Evolutionary conservation across 2,329 filamentous ascomycete species (phyloP).

Genomic region (Penicillium crustosum): DNA sequence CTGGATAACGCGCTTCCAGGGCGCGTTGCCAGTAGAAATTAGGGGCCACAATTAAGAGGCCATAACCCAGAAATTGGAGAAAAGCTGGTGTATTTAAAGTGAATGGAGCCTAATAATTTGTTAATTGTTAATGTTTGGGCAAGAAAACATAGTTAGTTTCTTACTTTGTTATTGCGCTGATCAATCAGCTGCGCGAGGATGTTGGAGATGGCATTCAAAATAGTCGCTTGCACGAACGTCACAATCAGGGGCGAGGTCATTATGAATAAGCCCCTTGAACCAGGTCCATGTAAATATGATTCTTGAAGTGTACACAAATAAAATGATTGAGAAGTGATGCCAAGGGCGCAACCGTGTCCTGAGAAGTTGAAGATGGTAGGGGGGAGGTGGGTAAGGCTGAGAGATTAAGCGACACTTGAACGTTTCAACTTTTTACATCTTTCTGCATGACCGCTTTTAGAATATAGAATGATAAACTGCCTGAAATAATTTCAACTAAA

Average conservation of each 20-base stretch:
- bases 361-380: neutral
- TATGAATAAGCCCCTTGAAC: neutral
- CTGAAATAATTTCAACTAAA: neutral
- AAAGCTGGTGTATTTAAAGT: conserved; percentile 66
- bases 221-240: conserved; percentile 40
- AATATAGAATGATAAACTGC: neutral
- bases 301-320: neutral
- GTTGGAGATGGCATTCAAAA: conserved; percentile 41
- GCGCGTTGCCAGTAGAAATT: conserved; percentile 86
- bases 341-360: conserved; percentile 28
- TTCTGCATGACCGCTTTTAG: neutral
- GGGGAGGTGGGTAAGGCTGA: neutral
- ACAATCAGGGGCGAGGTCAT: conserved; percentile 34
- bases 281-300: conserved; percentile 11
- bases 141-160: neutral
- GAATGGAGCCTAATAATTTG: conserved; percentile 53
- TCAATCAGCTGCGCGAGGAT: conserved; percentile 41
- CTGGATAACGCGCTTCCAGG: conserved; percentile 73
- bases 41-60: conserved; percentile 70
- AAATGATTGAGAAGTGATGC: conserved; percentile 5
- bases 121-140: conserved; percentile 8
- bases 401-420: conserved; percentile 3
- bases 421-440: neutral
- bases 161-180: conserved; percentile 37
- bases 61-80: conserved; percentile 74